phyloP scores from a whole-genome alignment of 2,329 filamentous ascomycete species.

The Fusarium solani-melongenae region DNA sequence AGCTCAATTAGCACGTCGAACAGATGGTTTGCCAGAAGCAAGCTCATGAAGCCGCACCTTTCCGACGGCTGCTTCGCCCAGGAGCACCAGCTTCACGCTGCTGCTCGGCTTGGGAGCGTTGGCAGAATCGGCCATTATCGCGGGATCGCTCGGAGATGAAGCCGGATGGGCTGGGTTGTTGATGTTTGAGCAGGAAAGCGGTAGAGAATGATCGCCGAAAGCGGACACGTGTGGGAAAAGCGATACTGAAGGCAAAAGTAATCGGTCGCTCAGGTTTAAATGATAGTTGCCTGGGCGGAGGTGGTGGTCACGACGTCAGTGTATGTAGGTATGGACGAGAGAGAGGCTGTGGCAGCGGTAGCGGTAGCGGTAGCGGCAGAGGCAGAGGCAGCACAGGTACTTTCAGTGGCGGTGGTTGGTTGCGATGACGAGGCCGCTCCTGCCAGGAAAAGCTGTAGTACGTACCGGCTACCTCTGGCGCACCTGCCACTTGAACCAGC shows the following conservation, averaged over 20 bases:
- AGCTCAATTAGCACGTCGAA: conserved; percentile 39
- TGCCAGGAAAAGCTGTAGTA: conserved; percentile 23
- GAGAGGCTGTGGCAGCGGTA: conserved; percentile 19
- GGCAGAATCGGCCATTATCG: conserved; percentile 57
- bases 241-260: conserved; percentile 3
- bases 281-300: conserved; percentile 35
- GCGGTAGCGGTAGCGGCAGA: conserved; percentile 15
- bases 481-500: conserved; percentile 2
- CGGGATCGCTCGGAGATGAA: conserved; percentile 30
- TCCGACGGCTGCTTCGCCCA: conserved; percentile 97
- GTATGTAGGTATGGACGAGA: conserved; percentile 24
- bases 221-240: conserved; percentile 13
- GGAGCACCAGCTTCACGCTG: conserved; percentile 98
- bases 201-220: conserved; percentile 2
- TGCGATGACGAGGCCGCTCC: conserved; percentile 43
- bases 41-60: conserved; percentile 73
- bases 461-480: conserved; percentile 4
- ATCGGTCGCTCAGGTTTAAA: conserved; percentile 1
- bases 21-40: not conserved
- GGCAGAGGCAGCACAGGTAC: conserved; percentile 10
- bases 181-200: not conserved
- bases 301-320: conserved; percentile 36
- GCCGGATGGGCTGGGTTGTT: conserved; percentile 5
- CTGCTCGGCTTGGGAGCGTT: conserved; percentile 92
- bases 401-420: conserved; percentile 40